Evolutionary conservation across 257 asterid species (phyloP).

Genomic region (Gynochthodes officinalis): DNA sequence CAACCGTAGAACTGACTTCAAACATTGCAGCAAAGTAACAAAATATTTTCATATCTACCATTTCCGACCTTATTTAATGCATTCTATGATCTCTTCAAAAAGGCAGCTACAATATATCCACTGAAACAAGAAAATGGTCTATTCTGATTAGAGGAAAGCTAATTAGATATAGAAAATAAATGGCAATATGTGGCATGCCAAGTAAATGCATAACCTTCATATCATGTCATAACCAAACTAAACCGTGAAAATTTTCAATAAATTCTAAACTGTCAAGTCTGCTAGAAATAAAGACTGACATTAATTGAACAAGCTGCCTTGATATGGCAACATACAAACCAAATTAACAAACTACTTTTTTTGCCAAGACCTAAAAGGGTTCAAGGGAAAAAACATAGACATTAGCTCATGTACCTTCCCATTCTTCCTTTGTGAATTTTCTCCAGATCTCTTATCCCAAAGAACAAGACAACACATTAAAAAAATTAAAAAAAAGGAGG

Average conservation of each 20-base stretch:
- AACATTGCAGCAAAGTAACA: neutral
- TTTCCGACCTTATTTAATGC: neutral
- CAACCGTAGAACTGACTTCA: neutral
- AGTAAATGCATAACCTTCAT: neutral
- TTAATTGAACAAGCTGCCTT: neutral
- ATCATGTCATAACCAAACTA: neutral
- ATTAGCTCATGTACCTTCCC: neutral
- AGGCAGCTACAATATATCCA: neutral
- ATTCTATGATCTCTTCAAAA: neutral
- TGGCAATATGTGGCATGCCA: neutral
- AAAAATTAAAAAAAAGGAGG: neutral
- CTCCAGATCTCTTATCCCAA: neutral
- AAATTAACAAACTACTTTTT: neutral
- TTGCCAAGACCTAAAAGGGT: neutral
- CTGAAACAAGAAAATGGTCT: neutral
- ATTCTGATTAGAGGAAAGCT: neutral
- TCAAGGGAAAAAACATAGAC: neutral
- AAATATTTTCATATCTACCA: neutral
- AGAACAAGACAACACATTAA: neutral
- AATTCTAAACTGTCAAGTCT: neutral
- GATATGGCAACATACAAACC: neutral
- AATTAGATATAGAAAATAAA: neutral
- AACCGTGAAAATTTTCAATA: neutral
- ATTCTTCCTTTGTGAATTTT: neutral
- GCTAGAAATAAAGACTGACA: neutral